Evolutionary conservation across 768 basidiomycete species (phyloP).

Genomic region (Suillus fuscotomentosus): DNA sequence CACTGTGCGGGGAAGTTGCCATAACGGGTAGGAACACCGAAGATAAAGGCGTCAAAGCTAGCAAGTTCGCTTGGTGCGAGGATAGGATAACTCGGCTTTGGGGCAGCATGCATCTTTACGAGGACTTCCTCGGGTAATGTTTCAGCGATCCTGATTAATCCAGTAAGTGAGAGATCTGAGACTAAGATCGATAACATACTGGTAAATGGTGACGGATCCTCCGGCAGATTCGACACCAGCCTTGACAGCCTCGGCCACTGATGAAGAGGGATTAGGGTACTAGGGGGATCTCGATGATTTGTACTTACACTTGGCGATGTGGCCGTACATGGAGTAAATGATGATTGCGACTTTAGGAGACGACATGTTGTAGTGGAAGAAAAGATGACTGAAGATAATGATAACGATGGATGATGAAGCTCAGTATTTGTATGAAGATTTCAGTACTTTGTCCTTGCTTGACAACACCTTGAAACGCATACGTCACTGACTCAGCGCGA

Average conservation of each 20-base stretch:
- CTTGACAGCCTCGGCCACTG: slow-evolving; percentile 60
- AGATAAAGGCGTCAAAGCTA: slow-evolving; percentile 67
- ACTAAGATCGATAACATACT: slow-evolving; percentile 37
- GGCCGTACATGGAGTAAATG: slow-evolving; percentile 75
- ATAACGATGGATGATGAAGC: neutral
- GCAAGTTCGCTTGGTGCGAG: slow-evolving; percentile 53
- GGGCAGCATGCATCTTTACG: slow-evolving; percentile 63
- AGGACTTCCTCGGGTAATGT: slow-evolving; percentile 73
- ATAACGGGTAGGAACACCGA: slow-evolving; percentile 80
- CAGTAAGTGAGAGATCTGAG: neutral
- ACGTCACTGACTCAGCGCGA: slow-evolving; percentile 8
- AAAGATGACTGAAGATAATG: neutral
- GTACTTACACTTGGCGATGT: slow-evolving; percentile 62
- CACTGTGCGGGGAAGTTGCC: slow-evolving; percentile 80
- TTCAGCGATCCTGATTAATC: slow-evolving; percentile 59
- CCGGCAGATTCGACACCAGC: slow-evolving; percentile 47
- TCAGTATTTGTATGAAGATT: slow-evolving; percentile 14
- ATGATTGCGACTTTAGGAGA: slow-evolving; percentile 64
- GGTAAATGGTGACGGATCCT: slow-evolving; percentile 50
- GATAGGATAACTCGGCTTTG: slow-evolving; percentile 72
- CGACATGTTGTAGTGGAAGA: slow-evolving; percentile 32
- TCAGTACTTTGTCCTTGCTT: neutral
- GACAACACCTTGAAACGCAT: no score
- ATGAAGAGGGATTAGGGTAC: slow-evolving; percentile 8
- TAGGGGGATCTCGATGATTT: neutral